Percentiles rank a stretch among this genome's conserved stretches.
Conservation (phyloP, 306 rosid species). For the Rosa lucieae region DNA sequence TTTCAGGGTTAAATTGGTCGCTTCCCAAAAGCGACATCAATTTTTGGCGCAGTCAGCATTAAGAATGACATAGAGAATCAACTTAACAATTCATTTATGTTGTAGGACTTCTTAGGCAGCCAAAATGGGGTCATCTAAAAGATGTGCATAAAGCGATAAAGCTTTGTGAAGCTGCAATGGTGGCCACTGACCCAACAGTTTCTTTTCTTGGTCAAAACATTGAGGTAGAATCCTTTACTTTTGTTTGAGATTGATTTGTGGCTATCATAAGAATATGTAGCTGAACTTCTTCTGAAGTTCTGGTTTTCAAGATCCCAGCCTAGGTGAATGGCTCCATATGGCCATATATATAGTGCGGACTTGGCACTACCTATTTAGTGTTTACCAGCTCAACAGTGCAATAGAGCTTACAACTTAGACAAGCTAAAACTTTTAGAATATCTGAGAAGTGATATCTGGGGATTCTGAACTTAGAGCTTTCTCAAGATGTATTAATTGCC, state of each 20-base stretch:
- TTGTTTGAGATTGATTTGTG: background rate
- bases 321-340: conserved; percentile 4
- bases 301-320: conserved; percentile 8
- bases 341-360: background rate
- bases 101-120: conserved; percentile 84
- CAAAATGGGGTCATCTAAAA: conserved; percentile 96
- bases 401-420: no score
- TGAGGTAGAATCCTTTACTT: conserved; percentile 53
- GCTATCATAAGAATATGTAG: background rate
- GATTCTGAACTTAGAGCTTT: conserved; percentile 4
- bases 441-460: background rate
- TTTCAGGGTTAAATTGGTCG: no score
- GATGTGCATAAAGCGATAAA: conserved; percentile 83
- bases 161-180: conserved; percentile 74
- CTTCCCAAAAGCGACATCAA: no score
- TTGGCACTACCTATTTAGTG: background rate
- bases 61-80: background rate
- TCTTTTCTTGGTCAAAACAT: conserved; percentile 65
- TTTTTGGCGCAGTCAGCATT: no score
- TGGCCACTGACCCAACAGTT: conserved; percentile 75
- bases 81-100: conserved; percentile 20
- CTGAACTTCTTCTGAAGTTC: no score
- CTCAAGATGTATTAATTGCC: conserved; percentile 9
- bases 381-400: background rate
- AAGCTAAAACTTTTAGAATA: background rate